Evolutionary conservation across 2,329 filamentous ascomycete species (phyloP).

Genomic region (Aureobasidium sp.): DNA sequence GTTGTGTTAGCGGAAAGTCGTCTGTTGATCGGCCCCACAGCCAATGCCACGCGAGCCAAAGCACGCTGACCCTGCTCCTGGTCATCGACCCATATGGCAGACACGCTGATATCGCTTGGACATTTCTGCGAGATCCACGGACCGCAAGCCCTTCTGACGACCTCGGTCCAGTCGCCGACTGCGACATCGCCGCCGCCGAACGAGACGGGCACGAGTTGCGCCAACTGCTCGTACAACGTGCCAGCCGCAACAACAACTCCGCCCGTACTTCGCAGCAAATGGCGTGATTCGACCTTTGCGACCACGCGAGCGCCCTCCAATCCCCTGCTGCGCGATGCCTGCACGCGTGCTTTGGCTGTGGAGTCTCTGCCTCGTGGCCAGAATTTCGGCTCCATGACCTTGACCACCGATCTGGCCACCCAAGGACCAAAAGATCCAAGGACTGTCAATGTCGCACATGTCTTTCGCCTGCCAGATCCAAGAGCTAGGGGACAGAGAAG

Average conservation of each 20-base stretch:
- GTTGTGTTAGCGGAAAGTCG: neutral
- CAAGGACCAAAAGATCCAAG: constrained; percentile 1
- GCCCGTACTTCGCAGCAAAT: constrained; percentile 6
- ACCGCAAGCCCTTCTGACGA: constrained; percentile 10
- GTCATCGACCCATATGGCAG: neutral
- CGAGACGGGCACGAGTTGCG: constrained; percentile 13
- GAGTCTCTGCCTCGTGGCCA: constrained; percentile 9
- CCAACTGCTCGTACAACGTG: constrained; percentile 14
- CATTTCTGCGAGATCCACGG: constrained; percentile 16
- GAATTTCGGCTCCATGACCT: neutral
- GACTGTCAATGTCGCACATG: constrained; percentile 5
- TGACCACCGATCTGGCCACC: constrained; percentile 5
- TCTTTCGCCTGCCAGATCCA: constrained; percentile 13
- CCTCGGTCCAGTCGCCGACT: constrained; percentile 4
- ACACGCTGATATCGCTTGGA: constrained; percentile 9
- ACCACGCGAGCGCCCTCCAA: constrained; percentile 3
- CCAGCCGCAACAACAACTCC: constrained; percentile 11
- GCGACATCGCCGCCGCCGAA: neutral
- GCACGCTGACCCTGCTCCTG: neutral
- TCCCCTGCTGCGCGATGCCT: constrained; percentile 9
- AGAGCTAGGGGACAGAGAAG: constrained; percentile 11
- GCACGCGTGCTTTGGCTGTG: constrained; percentile 6
- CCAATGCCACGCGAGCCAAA: constrained; percentile 9
- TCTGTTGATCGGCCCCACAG: neutral
- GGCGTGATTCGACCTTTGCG: neutral